Evolutionary conservation across 108 stramenopile species (phyloP).

Genomic region (Pelagomonas calceolata): DNA sequence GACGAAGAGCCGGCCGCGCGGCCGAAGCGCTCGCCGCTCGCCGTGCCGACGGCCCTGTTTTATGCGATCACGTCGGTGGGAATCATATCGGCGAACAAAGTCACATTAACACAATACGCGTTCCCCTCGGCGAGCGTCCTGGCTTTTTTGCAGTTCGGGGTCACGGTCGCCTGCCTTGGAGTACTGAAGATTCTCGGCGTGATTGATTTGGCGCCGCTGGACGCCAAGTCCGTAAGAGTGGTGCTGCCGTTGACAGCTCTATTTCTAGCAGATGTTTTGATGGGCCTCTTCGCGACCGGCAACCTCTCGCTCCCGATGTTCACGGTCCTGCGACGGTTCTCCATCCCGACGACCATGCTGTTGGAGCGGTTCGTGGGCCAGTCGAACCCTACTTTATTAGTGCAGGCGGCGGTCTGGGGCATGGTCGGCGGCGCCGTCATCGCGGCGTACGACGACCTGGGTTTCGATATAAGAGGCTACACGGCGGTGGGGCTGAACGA

Average conservation of each 20-base stretch:
- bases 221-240: constrained; percentile 20
- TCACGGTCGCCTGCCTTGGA: constrained; percentile 32
- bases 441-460: constrained; percentile 49
- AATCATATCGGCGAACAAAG: constrained; percentile 41
- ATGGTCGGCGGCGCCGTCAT: constrained; percentile 52
- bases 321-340: constrained; percentile 51
- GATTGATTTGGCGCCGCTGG: constrained; percentile 26
- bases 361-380: constrained; percentile 44
- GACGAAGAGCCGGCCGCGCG: too few relatives aligned
- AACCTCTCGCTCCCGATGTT: constrained; percentile 53
- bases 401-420: constrained; percentile 40
- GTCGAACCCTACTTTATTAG: constrained; percentile 25
- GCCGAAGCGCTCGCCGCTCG: neutral
- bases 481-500: constrained; percentile 48
- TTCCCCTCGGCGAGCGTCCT: constrained; percentile 34
- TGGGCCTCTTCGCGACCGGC: constrained; percentile 50
- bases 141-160: constrained; percentile 35
- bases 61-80: constrained; percentile 33
- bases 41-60: constrained; percentile 23
- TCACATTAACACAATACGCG: constrained; percentile 27
- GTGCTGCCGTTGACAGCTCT: constrained; percentile 46
- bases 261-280: constrained; percentile 49
- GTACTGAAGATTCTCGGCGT: constrained; percentile 20
- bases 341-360: constrained; percentile 54
- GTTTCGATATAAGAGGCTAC: constrained; percentile 47